phyloP scores from a whole-genome alignment of 306 rosid species.

The Vicia faba region DNA sequence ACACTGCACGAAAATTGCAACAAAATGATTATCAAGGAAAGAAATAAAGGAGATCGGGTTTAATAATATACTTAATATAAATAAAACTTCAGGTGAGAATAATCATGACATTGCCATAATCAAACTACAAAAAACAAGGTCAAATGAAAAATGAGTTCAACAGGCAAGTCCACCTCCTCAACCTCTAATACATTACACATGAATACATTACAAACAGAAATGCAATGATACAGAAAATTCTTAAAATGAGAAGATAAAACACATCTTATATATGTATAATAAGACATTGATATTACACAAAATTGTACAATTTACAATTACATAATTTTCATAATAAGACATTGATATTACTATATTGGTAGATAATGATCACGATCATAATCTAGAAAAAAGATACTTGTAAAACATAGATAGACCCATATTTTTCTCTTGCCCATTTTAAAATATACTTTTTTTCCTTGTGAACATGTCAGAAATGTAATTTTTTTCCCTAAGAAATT shows the following conservation, averaged over 20 bases:
- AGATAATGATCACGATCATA: neutral
- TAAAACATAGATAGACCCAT: neutral
- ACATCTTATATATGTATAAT: neutral
- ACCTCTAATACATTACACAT: constrained; percentile 7
- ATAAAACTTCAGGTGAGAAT: constrained; percentile 24
- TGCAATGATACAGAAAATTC: neutral
- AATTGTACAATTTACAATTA: neutral
- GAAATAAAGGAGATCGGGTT: constrained; percentile 11
- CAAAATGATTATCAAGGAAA: constrained; percentile 18
- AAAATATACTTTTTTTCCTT: neutral
- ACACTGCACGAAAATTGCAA: constrained; percentile 60
- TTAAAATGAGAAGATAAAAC: neutral
- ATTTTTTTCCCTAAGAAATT: neutral
- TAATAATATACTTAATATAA: constrained; percentile 11
- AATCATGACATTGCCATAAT: constrained; percentile 19
- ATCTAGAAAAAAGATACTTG: neutral
- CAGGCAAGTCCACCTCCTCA: constrained; percentile 10
- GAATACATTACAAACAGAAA: neutral
- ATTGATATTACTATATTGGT: neutral
- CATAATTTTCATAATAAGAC: neutral
- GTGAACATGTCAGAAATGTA: neutral
- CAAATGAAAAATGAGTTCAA: constrained; percentile 19
- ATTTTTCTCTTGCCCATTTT: neutral
- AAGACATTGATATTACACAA: neutral
- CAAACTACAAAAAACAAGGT: constrained; percentile 25